Percentiles rank a stretch among this genome's conserved stretches.
These are phyloP conservation scores for Gnomoniopsis sp. DNA, from an alignment of 2,329 filamentous ascomycete species.

Conservation along the genomic window DNA sequence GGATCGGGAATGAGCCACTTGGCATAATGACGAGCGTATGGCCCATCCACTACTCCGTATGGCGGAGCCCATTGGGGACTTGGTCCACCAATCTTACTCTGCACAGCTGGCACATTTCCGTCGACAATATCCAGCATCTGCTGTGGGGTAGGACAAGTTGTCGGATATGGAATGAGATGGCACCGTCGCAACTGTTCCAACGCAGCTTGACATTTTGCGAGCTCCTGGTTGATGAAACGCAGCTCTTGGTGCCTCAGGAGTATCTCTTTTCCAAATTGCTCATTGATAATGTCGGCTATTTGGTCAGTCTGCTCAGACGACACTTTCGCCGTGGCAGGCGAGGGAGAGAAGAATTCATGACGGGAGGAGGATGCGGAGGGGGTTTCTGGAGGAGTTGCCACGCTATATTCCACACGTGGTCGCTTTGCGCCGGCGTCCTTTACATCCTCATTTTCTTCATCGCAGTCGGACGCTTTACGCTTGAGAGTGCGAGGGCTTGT, in stretches of 20 bases:
- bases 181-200: slow-evolving; percentile 92
- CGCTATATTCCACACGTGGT: slow-evolving; percentile 34
- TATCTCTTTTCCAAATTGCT: slow-evolving; percentile 88
- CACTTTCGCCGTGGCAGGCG: slow-evolving; percentile 50
- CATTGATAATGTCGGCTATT: slow-evolving; percentile 53
- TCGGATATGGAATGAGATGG: slow-evolving; percentile 86
- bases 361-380: slow-evolving; percentile 19
- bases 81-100: slow-evolving; percentile 57
- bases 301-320: slow-evolving; percentile 28
- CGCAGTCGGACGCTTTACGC: slow-evolving; percentile 35
- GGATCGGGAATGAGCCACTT: slow-evolving; percentile 92
- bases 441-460: slow-evolving; percentile 26
- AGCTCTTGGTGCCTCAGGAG: slow-evolving; percentile 92
- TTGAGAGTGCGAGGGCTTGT: slow-evolving; percentile 31
- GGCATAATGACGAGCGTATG: slow-evolving; percentile 90
- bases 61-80: slow-evolving; percentile 77
- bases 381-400: slow-evolving; percentile 23
- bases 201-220: slow-evolving; percentile 91
- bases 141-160: slow-evolving; percentile 61
- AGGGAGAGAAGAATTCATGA: slow-evolving; percentile 20
- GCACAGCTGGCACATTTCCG: slow-evolving; percentile 70
- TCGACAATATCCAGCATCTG: slow-evolving; percentile 68
- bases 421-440: slow-evolving; percentile 37
- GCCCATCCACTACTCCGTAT: slow-evolving; percentile 87
- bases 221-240: slow-evolving; percentile 89